These are phyloP conservation scores for Fusarium penzigii DNA, from an alignment of 2,329 filamentous ascomycete genomes.

Conservation along the genomic window DNA sequence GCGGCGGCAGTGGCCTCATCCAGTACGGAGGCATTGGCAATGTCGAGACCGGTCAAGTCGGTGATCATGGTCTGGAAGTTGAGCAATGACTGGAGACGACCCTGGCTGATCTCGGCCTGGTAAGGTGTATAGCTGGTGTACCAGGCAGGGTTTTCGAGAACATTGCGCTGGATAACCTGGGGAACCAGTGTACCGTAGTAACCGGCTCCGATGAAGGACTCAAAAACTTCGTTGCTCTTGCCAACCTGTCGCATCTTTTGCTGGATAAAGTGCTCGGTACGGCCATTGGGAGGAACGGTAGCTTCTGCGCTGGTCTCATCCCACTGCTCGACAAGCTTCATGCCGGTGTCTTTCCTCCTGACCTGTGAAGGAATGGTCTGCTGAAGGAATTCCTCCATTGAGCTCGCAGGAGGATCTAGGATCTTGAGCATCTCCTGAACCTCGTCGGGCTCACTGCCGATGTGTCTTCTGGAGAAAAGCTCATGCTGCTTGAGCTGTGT, in stretches of 20 bases:
- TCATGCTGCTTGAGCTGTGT: conserved; percentile 25
- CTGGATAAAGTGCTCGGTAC: conserved; percentile 32
- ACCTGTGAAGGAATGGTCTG: conserved; percentile 83
- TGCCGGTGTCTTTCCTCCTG: conserved; percentile 26
- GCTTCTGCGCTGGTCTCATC: conserved; percentile 24
- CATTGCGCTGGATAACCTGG: conserved; percentile 87
- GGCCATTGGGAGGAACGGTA: conserved; percentile 24
- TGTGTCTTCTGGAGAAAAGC: conserved; percentile 76
- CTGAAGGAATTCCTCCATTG: conserved; percentile 79
- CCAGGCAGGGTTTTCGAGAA: conserved; percentile 92
- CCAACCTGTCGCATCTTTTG: conserved; percentile 60
- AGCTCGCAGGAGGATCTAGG: conserved; percentile 72
- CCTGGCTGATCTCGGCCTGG: conserved; percentile 96
- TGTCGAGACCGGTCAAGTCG: conserved; percentile 82
- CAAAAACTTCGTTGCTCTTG: conserved; percentile 41
- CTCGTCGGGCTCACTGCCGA: conserved; percentile 72
- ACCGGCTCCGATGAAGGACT: conserved; percentile 81
- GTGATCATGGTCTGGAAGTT: conserved; percentile 95
- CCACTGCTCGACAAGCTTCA: conserved; percentile 32
- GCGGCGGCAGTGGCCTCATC: conserved; percentile 92
- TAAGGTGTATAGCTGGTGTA: conserved; percentile 98
- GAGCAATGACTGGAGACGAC: conserved; percentile 83
- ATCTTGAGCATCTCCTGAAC: conserved; percentile 76
- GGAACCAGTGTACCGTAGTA: conserved; percentile 87
- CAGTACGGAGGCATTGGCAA: conserved; percentile 87